Evolutionary conservation across 2,329 filamentous ascomycete genomes (phyloP), one percentile per base, ranked within the genome.

Genomic region (Cordyceps tenuipes): DNA sequence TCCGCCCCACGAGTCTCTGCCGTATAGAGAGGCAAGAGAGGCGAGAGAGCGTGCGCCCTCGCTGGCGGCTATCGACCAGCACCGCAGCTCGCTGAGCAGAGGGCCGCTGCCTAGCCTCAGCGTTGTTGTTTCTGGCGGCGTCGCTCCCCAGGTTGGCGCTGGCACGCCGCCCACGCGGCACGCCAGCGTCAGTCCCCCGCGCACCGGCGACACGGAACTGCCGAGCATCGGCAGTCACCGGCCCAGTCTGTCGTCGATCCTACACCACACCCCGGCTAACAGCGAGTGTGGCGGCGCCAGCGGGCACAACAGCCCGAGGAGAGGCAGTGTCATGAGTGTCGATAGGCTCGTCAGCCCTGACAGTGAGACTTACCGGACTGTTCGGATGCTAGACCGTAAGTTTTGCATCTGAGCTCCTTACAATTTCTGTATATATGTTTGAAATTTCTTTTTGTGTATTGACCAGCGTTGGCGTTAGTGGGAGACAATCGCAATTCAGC

Each of bases 311-410:
- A 74, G 70, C 57, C 70, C 71, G 7, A 68, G 71, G 55, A 61
- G 66, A 21, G 66, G 61, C 41, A 68, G 62, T 23, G 56, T 67
- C 17, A 67, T 60, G 58, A 60, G 58, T n/a, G 58, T 60, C 5
- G 58, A 60, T 13, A 60, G 34, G 51, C 43, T 60, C 8, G 41
- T 60, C 13, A 29, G 29, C 7, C 43, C 65, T 19, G 64, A 65
- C 5, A 75, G 79, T 19, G 86, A 89, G 69, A 87, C 90, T 64
- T 80, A 80, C 62, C 77, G 85, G 64, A 86, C 85, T 1, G 71
- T 90, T 50, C 79, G 84, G 63, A 84, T 88, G 68, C 74, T 90
- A 54, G 84, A 90, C 70, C 76, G 79, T 64, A 82, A 82, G 66
- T 82, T 83, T 65, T 75, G 70, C 64, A 68, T 72, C 39, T 75